These are phyloP conservation scores for Kwoniella dendrophila DNA, from an alignment of 768 basidiomycete genomes.

Conservation along the genomic window DNA sequence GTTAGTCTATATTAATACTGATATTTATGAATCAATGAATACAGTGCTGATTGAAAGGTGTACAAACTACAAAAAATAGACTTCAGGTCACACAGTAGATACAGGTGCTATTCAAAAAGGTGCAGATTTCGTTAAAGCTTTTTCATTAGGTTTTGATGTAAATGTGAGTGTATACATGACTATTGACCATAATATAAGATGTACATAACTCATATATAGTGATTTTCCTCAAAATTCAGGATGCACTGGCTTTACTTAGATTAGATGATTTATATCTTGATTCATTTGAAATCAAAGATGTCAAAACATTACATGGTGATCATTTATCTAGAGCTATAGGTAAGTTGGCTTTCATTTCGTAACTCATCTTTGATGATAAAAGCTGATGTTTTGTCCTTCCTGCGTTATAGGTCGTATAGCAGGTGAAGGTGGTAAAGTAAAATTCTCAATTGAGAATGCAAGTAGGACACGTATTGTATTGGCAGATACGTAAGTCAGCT, in stretches of 20 bases:
- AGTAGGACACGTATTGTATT: conserved; percentile 96
- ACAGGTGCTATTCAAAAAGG: conserved; percentile 93
- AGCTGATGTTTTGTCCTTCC: no score
- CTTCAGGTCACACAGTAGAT: conserved; percentile 91
- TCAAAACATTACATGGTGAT: conserved; percentile 96
- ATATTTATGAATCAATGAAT: not conserved
- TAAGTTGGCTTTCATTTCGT: conserved; percentile 43
- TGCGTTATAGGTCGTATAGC: conserved; percentile 86
- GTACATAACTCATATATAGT: conserved; percentile 1
- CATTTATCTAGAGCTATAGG: conserved; percentile 98
- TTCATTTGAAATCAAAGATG: conserved; percentile 98
- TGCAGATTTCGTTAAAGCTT: conserved; percentile 95
- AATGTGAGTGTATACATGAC: conserved; percentile 64
- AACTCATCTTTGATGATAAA: no score
- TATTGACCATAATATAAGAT: not conserved
- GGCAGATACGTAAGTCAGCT: conserved; percentile 85
- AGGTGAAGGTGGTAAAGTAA: conserved; percentile 97
- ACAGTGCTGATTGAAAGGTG: conserved; percentile 3
- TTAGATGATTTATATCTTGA: conserved; percentile 97
- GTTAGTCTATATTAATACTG: conserved; percentile 64
- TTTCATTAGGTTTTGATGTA: conserved; percentile 89
- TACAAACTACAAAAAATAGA: conserved; percentile 60
- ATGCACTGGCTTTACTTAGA: conserved; percentile 90
- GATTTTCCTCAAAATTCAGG: conserved; percentile 61
- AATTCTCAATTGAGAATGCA: conserved; percentile 97